Evolutionary conservation across 1,139 yeast species (phyloP).

Genomic region (Dujonia santamariae): DNA sequence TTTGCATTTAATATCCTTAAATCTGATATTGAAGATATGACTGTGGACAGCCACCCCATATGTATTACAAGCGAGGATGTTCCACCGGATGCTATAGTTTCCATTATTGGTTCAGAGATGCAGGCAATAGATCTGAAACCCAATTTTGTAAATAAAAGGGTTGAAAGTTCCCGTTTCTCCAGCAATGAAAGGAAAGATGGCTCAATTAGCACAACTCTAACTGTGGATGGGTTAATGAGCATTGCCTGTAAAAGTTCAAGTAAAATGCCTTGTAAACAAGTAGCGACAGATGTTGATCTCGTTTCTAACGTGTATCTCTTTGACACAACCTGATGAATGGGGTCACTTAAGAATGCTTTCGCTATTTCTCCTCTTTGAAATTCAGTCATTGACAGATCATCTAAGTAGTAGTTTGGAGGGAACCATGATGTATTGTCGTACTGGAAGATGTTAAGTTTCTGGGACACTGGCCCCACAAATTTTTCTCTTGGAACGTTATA

Average conservation of each 20-base stretch:
- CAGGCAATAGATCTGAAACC: conserved; percentile 4
- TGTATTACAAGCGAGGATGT: conserved; percentile 4
- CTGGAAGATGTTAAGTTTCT: no score
- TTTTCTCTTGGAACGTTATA: neutral
- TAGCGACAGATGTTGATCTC: no score
- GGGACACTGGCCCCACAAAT: neutral
- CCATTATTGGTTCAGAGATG: conserved; percentile 8
- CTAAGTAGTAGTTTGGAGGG: conserved; percentile 6
- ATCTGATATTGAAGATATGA: conserved; percentile 4
- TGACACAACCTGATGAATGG: conserved; percentile 1
- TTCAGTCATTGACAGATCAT: conserved; percentile 4
- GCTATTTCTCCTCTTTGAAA: neutral
- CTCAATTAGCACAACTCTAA: conserved; percentile 5
- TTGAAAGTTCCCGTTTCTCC: conserved; percentile 1
- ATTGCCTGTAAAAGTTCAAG: conserved; percentile 3
- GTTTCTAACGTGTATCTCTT: conserved; percentile 4
- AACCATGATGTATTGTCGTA: neutral
- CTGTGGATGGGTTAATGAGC: neutral
- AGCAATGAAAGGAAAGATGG: conserved; percentile 1
- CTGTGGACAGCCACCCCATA: conserved; percentile 9
- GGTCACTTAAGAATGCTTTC: neutral
- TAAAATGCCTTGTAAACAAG: no score
- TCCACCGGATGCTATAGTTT: conserved; percentile 5
- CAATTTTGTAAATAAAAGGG: conserved; percentile 1
- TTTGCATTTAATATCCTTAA: conserved; percentile 4